Base-by-base conservation (phyloP, 2,329 filamentous ascomycete genomes). In the Epichloe elymi region DNA sequence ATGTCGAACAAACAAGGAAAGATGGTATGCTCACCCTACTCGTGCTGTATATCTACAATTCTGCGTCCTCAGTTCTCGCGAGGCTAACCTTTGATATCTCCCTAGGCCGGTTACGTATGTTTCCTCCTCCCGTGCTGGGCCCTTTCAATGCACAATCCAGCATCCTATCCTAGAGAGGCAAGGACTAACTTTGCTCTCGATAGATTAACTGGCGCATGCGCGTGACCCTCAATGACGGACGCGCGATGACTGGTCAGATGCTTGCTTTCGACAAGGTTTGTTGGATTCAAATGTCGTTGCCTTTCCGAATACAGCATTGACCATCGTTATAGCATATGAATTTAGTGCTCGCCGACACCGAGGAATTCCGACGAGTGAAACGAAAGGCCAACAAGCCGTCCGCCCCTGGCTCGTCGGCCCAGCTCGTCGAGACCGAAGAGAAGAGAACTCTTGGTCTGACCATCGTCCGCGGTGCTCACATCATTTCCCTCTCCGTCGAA, bases 201-300 rank as follows among this genome's bases (percentile, higher is more conserved):
- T 41, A 97, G 93, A 95, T 98, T 79, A 97, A 98, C 76, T 97
- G 95, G 78, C 88, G 91, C 71, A 97, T 98, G 90, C 85, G 91
- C 67, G 85, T 96, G 58, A 97, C 90, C 51, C 79, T 98, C 68
- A 88, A 88, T 65, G 93, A 98, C 73, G 88, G 88, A 58, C 84
- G 93, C 64, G 88, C 96, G 70, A 94, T 98, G 83, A 90, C 89
- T 40, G 93, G 90, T 55, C 89, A 97, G 70, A 95, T 98, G 88
- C 80, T 98, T 60, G 93, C 93, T 50, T 98, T 97, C 64, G 93
- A 98, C 71, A 97, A 97, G 81, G 88, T 91, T 71, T 53, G 20
- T 43, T 60, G 53, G 10, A 49, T 36, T 49, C 8, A 15, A 23
- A 15, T 19, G n/a, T 26, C 19, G 20, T 15, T 23, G 19, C 3